Evolutionary conservation across 306 rosid genomes (phyloP).

Genomic region (Rubus parviflorus): DNA sequence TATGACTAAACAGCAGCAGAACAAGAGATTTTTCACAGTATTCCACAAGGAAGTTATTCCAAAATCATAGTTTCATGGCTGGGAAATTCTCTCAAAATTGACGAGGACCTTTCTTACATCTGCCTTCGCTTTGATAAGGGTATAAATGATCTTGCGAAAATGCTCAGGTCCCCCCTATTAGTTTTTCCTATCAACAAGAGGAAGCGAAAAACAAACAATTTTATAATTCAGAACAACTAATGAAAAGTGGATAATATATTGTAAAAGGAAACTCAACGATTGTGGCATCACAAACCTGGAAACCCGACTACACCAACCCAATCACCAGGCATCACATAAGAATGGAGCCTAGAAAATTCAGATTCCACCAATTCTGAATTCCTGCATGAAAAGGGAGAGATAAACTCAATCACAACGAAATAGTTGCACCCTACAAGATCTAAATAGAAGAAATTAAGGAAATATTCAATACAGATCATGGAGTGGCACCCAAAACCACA

Average conservation of each 20-base stretch:
- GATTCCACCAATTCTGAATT: background rate
- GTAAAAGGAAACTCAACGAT: background rate
- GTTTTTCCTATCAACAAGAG: constrained; percentile 57
- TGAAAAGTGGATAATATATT: too few species aligned
- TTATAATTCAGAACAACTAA: background rate
- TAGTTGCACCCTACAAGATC: too few species aligned
- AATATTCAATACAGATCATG: too few species aligned
- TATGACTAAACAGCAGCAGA: background rate
- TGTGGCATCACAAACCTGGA: background rate
- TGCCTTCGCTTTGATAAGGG: constrained; percentile 80
- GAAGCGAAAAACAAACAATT: background rate
- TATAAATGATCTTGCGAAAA: constrained; percentile 61
- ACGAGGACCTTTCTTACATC: background rate
- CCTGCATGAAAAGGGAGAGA: background rate
- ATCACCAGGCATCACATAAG: background rate
- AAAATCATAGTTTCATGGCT: background rate
- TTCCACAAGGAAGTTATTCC: background rate
- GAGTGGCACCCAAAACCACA: too few species aligned
- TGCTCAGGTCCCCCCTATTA: constrained; percentile 81
- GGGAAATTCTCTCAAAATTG: background rate
- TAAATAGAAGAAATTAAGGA: too few species aligned
- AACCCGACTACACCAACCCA: background rate
- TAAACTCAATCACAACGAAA: too few species aligned
- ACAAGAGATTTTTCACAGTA: background rate
- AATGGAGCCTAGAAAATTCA: background rate